Evolutionary conservation across 2,329 filamentous ascomycete genomes (phyloP), one percentile per base, ranked within the genome.

Genomic region (Epicoccum nigrum): DNA sequence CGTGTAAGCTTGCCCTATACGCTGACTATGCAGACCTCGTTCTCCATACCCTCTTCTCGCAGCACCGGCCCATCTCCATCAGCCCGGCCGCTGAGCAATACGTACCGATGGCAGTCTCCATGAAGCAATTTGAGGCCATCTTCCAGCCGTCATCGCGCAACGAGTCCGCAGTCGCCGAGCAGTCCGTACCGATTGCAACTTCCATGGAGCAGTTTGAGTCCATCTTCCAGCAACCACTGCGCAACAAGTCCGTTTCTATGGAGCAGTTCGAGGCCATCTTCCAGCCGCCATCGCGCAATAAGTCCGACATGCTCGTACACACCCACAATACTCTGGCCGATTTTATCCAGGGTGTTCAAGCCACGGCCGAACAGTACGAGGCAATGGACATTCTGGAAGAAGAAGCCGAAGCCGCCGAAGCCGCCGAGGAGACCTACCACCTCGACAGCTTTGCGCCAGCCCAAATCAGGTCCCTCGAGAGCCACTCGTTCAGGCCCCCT

Each of bases 41-140:
- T 58, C 81, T 96, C 37, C 94, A 93, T 7, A 88, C 88, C 54
- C 97, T 99, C 81, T 97, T 97, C 80, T 95, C 92, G 57, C 88
- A 96, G 60, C 91, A 99, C 76, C 87, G 94, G 55, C 94, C 94
- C 37, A 93, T 99, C 68, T 96, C 85, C 87, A 41, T 86, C 87
- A 64, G 87, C 88, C 43, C 49, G 11, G 43, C 38, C 17, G 38
- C 25, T 1, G 61, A 87, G 30, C 55, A 55, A 27, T 54, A 55
- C 6, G 54, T 96, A 45, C 68, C 94, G 89, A 48, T 86, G 84
- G 63, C 79, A 82, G 54, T 92, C 37, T 86, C 83, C 44, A 81
- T 88, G 56, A 87, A 89, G 69, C 82, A 87, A 41, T 97, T 97
- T 74, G 87, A 90, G 56, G 82, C 88, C 67, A 92, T 99, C 68